phyloP scores from a whole-genome alignment of 352 stramenopile genomes.

The Pythium graminicola region DNA sequence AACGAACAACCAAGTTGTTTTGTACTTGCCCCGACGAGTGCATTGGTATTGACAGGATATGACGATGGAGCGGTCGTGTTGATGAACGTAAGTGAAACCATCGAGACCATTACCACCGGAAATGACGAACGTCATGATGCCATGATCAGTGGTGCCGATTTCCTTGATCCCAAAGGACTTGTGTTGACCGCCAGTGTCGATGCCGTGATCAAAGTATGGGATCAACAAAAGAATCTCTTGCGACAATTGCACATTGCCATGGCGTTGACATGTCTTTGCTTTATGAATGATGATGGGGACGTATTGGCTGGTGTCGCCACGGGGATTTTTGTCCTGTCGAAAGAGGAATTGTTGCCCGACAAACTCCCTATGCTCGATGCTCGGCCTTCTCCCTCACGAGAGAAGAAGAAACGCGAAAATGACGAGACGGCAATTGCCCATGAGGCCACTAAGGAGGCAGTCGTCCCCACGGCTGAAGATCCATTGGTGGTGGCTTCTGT shows the following conservation, averaged over 20 bases:
- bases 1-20: conserved; percentile 47
- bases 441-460: no score
- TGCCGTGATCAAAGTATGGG: conserved; percentile 65
- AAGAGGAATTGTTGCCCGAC: conserved; percentile 48
- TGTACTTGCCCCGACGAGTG: conserved; percentile 38
- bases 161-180: conserved; percentile 48
- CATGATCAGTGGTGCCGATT: conserved; percentile 55
- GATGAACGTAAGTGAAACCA: conserved; percentile 36
- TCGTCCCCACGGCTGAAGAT: no score
- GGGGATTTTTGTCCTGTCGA: conserved; percentile 55
- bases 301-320: conserved; percentile 43
- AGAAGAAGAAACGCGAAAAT: conserved; percentile 2
- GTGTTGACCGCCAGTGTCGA: conserved; percentile 62
- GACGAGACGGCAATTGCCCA: no score
- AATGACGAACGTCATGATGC: conserved; percentile 51
- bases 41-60: conserved; percentile 52
- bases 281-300: conserved; percentile 59
- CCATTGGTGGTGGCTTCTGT: no score
- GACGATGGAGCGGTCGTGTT: conserved; percentile 55
- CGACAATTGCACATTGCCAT: conserved; percentile 51
- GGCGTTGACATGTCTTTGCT: conserved; percentile 55
- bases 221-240: conserved; percentile 49
- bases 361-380: conserved; percentile 25
- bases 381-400: background rate
- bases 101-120: conserved; percentile 28